phyloP scores from a whole-genome alignment of 768 basidiomycete genomes.

The Boletus bicolor region DNA sequence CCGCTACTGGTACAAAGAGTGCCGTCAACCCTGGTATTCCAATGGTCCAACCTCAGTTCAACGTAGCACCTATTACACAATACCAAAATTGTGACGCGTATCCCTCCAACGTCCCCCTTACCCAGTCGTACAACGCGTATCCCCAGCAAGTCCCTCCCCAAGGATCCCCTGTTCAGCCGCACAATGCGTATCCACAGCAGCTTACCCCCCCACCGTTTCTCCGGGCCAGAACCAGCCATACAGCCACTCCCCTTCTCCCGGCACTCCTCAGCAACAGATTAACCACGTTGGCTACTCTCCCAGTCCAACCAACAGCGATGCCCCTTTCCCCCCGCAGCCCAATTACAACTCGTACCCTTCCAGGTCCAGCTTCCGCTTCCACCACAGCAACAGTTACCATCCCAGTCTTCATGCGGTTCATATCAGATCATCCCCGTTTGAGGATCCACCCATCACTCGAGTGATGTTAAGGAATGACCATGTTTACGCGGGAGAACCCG shows the following conservation, averaged over 20 bases:
- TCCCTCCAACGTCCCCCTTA: neutral
- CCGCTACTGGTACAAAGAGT: neutral
- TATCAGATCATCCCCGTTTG: neutral
- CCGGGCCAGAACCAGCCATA: constrained; percentile 1
- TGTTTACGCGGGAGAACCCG: neutral
- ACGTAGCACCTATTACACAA: constrained; percentile 1
- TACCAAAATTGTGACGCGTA: constrained; percentile 4
- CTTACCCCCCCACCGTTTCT: neutral
- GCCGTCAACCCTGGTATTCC: neutral
- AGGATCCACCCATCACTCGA: neutral
- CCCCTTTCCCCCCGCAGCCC: constrained; percentile 16
- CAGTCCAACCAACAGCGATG: neutral
- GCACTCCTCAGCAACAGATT: neutral
- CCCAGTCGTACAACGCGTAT: constrained; percentile 10
- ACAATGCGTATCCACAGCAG: constrained; percentile 6
- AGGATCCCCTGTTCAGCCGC: neutral
- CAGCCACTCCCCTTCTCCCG: neutral
- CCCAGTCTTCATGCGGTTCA: neutral
- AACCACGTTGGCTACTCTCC: constrained; percentile 6
- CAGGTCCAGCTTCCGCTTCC: constrained; percentile 9
- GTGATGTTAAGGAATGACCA: too few relatives aligned
- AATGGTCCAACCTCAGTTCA: constrained; percentile 10
- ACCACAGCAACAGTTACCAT: neutral
- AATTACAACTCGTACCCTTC: constrained; percentile 17
- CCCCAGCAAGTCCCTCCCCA: constrained; percentile 7